Percentiles rank a stretch among this genome's conserved stretches.
Evolutionary conservation across 2,329 filamentous ascomycete species (phyloP).

Genomic region (Aaosphaeria arxii): DNA sequence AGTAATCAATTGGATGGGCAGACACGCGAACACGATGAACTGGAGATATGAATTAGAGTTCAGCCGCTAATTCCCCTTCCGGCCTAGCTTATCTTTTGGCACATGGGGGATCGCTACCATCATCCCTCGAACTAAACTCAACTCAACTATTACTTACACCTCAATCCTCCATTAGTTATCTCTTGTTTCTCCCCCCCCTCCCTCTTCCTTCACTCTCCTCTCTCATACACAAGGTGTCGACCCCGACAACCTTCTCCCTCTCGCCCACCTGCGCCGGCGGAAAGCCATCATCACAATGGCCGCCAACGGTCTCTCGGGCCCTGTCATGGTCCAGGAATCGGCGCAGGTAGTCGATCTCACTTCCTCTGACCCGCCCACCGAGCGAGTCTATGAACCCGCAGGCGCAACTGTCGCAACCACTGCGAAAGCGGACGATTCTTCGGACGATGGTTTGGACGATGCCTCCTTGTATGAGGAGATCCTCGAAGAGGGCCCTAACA

Average conservation of each 20-base stretch:
- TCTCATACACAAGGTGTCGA: too few relatives aligned
- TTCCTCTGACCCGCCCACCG: slow-evolving; percentile 11
- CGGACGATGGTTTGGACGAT: slow-evolving; percentile 23
- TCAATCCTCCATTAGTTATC: too few relatives aligned
- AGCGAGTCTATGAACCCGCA: slow-evolving; percentile 5
- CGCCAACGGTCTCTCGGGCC: slow-evolving; percentile 21
- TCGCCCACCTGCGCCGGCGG: not conserved
- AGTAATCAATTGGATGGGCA: too few relatives aligned
- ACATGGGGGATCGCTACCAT: too few relatives aligned
- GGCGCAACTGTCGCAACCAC: slow-evolving; percentile 12
- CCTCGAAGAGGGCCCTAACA: slow-evolving; percentile 27
- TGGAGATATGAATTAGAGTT: too few relatives aligned
- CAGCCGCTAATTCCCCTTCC: too few relatives aligned
- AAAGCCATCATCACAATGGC: slow-evolving; percentile 19
- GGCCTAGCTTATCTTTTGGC: too few relatives aligned
- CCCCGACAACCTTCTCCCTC: not conserved
- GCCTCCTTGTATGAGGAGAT: slow-evolving; percentile 34
- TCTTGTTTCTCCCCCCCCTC: too few relatives aligned
- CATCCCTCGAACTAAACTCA: too few relatives aligned
- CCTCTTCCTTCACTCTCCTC: too few relatives aligned
- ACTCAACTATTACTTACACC: too few relatives aligned
- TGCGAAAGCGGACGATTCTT: slow-evolving; percentile 7
- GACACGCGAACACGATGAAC: too few relatives aligned
- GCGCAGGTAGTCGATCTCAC: slow-evolving; percentile 5
- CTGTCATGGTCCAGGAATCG: slow-evolving; percentile 25